These are phyloP conservation scores for Podospora didyma DNA, from an alignment of 495 filamentous ascomycete genomes.

Conservation along the genomic window DNA sequence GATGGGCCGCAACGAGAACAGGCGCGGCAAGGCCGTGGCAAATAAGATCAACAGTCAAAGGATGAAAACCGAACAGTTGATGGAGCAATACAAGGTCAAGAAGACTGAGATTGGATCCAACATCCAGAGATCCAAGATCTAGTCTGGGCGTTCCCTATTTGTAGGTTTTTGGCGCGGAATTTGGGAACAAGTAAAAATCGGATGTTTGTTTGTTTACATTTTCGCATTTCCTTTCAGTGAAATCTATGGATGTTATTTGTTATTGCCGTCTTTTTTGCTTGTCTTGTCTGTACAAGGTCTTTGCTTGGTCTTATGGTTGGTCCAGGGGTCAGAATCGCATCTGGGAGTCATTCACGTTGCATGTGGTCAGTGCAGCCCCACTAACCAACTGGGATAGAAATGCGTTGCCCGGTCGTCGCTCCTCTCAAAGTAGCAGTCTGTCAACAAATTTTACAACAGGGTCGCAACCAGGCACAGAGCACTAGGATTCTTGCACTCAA, in stretches of 20 bases:
- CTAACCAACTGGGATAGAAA: not conserved
- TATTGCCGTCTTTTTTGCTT: too few relatives aligned
- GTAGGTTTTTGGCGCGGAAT: too few relatives aligned
- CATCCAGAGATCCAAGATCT: conserved; percentile 48
- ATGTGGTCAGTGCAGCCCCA: not conserved
- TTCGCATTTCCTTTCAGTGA: too few relatives aligned
- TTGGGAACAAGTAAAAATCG: too few relatives aligned
- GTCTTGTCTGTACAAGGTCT: too few relatives aligned
- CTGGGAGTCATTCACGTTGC: not conserved
- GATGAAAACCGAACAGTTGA: conserved; percentile 58
- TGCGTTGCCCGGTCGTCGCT: conserved; percentile 23
- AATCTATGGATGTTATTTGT: too few relatives aligned
- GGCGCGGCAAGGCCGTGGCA: conserved; percentile 56
- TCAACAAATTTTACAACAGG: conserved; percentile 21
- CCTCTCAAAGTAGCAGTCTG: conserved; percentile 24
- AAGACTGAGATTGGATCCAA: conserved; percentile 46
- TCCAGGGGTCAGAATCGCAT: not conserved
- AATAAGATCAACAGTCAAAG: conserved; percentile 62
- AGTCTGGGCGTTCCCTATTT: conserved; percentile 4
- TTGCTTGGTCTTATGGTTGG: too few relatives aligned
- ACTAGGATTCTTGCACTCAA: not conserved
- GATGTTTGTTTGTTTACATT: too few relatives aligned
- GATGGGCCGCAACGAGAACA: conserved; percentile 81
- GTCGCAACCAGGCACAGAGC: not conserved
- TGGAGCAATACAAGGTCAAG: conserved; percentile 56